A percentile compares a stretch with the other conserved stretches of the same genome.
Evolutionary conservation across 176 grass and related monocot genomes (phyloP).

Genomic region (Olyra latifolia): DNA sequence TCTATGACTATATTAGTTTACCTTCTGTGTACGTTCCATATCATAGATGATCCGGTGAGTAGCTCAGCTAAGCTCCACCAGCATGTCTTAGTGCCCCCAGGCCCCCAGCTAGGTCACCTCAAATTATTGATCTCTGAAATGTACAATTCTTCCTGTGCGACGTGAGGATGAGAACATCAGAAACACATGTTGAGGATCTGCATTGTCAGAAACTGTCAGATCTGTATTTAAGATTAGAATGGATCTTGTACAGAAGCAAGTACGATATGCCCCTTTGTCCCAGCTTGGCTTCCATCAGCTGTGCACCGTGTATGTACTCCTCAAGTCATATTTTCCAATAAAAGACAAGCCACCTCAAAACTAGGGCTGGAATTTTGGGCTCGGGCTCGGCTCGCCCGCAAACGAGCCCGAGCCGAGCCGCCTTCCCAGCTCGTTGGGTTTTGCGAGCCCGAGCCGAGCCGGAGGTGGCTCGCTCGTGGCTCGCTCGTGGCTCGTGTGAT

Average conservation of each 20-base stretch:
- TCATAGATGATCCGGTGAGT: conserved; percentile 19
- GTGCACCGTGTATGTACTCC: neutral
- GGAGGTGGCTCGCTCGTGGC: no score
- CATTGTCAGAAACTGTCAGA: conserved; percentile 31
- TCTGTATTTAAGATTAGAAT: conserved; percentile 27
- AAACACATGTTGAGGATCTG: conserved; percentile 39
- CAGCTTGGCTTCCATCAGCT: neutral
- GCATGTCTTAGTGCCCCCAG: conserved; percentile 18
- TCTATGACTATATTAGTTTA: conserved; percentile 8
- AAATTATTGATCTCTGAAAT: conserved; percentile 30
- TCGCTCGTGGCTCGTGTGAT: no score
- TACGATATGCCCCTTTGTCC: conserved; percentile 10
- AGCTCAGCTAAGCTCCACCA: conserved; percentile 33
- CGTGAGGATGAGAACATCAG: conserved; percentile 28
- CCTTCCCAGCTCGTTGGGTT: no score
- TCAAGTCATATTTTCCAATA: conserved; percentile 3
- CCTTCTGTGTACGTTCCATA: neutral
- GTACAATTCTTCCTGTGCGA: conserved; percentile 19
- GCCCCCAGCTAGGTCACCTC: conserved; percentile 27
- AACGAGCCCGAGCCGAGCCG: no score
- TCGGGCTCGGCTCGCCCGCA: no score
- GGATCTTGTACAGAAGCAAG: conserved; percentile 5
- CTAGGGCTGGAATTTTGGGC: no score
- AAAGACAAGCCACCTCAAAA: conserved; percentile 30
- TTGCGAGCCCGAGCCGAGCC: no score